Conservation (phyloP, 805 yeast species). For the Starmerella asiatica region DNA sequence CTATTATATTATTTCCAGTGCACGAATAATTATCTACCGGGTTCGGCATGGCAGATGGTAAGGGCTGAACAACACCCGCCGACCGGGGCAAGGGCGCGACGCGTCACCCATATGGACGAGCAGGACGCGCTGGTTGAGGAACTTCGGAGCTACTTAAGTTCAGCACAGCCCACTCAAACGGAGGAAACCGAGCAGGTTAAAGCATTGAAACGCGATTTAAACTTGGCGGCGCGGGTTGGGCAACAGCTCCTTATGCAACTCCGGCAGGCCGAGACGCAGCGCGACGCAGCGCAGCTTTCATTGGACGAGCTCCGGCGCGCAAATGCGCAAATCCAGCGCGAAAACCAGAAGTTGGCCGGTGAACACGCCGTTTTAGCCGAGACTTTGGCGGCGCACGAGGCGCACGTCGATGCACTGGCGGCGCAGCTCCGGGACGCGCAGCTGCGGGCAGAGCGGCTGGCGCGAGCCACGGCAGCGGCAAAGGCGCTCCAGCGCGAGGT, state of each 20-base stretch:
- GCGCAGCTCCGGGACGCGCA: slow-evolving; percentile 12
- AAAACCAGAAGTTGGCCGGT: slow-evolving; percentile 15
- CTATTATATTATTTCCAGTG: no score
- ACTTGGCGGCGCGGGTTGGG: slow-evolving; percentile 21
- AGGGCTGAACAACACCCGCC: no score
- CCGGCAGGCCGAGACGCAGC: slow-evolving; percentile 14
- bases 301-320: slow-evolving; percentile 6
- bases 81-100: neutral
- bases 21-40: no score
- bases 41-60: no score
- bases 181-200: slow-evolving; percentile 12
- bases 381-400: slow-evolving; percentile 14
- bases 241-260: slow-evolving; percentile 19
- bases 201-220: slow-evolving; percentile 18
- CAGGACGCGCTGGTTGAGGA: slow-evolving; percentile 16
- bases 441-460: slow-evolving; percentile 9
- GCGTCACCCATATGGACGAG: slow-evolving; percentile 11
- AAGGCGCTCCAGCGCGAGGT: slow-evolving; percentile 19
- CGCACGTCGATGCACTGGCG: slow-evolving; percentile 9
- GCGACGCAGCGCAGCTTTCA: slow-evolving; percentile 9
- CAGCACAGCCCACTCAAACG: slow-evolving; percentile 8
- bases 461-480: slow-evolving; percentile 15
- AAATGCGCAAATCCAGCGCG: slow-evolving; percentile 11
- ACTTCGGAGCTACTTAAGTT: slow-evolving; percentile 15
- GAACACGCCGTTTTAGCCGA: slow-evolving; percentile 14